Conservation (phyloP, 768 basidiomycete genomes). For the Coprinellus micaceus region DNA sequence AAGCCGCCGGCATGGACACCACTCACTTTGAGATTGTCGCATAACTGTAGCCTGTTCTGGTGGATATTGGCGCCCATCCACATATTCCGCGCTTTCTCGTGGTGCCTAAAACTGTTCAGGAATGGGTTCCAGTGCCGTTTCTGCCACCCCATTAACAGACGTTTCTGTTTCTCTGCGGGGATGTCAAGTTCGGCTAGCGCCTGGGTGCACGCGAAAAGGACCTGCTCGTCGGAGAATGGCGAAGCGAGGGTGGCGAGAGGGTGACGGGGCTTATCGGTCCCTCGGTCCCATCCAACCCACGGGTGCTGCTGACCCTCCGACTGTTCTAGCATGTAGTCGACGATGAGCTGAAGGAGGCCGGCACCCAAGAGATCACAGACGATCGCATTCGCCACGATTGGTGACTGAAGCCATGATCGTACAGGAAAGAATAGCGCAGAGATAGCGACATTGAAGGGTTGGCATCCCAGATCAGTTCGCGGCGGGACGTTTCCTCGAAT, state of each 20-base stretch:
- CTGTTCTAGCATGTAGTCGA: neutral
- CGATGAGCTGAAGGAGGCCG: neutral
- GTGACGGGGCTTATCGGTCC: neutral
- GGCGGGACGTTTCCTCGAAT: no score
- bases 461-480: no score
- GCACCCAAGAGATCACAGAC: neutral
- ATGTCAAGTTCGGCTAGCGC: neutral
- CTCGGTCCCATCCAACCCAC: neutral
- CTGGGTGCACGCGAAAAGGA: no score
- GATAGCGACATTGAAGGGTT: no score
- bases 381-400: neutral
- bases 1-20: neutral
- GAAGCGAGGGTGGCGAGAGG: neutral
- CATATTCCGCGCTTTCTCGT: neutral
- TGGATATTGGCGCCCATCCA: no score
- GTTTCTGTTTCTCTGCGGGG: neutral
- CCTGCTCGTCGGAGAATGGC: neutral
- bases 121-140: neutral
- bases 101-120: neutral
- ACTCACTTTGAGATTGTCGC: neutral
- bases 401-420: no score
- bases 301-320: neutral
- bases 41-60: no score
- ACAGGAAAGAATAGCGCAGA: no score
- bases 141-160: neutral